phyloP scores from a whole-genome alignment of 106 monocot species.

The Dactylorhiza incarnata region DNA sequence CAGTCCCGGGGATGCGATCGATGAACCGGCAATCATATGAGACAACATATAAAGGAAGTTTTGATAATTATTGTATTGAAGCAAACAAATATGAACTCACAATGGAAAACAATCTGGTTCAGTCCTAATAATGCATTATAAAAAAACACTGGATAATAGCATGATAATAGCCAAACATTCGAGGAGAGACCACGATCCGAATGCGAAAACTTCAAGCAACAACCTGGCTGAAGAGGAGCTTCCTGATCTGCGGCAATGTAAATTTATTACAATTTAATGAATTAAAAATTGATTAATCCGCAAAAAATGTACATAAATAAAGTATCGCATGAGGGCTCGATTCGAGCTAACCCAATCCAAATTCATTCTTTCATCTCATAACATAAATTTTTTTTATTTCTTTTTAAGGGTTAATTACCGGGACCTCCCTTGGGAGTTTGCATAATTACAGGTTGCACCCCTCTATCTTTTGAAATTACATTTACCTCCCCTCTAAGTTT shows the following conservation, averaged over 20 bases:
- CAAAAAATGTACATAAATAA: background rate
- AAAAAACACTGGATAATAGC: background rate
- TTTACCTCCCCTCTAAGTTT: too few species aligned
- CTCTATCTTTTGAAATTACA: too few species aligned
- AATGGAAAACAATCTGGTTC: background rate
- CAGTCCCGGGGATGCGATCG: too few species aligned
- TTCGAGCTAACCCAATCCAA: too few species aligned
- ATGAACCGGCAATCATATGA: too few species aligned
- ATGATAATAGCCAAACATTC: background rate
- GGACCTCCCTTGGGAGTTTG: too few species aligned
- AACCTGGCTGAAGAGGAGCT: slow-evolving; percentile 5
- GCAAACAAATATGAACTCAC: background rate
- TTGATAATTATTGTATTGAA: background rate
- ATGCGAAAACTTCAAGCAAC: slow-evolving; percentile 1
- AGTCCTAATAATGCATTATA: background rate
- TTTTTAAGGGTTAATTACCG: too few species aligned
- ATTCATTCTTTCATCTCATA: too few species aligned
- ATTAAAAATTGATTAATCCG: background rate
- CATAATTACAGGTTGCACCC: too few species aligned
- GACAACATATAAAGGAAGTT: background rate
- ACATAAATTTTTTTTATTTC: too few species aligned
- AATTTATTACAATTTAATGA: background rate
- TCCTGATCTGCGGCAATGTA: background rate
- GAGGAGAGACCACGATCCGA: background rate
- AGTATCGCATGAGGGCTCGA: too few species aligned